phyloP scores from a whole-genome alignment of 2,329 filamentous ascomycete species.

The Pezicula rhizophila region DNA sequence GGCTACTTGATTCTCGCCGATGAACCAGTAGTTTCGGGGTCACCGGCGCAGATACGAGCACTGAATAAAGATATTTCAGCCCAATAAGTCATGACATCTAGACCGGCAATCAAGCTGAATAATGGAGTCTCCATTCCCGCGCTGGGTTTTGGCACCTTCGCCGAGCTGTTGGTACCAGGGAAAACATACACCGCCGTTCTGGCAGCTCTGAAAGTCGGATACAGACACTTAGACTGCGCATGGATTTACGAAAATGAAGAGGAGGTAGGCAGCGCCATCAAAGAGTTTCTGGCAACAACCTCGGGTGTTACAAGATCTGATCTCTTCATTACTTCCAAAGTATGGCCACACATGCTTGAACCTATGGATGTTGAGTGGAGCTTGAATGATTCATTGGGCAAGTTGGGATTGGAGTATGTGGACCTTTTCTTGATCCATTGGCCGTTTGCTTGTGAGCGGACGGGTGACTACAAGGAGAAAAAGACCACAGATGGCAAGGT shows the following conservation, averaged over 20 bases:
- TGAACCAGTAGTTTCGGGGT: background rate
- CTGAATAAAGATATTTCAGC: background rate
- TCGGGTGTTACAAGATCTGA: slow-evolving; percentile 67
- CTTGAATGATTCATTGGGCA: slow-evolving; percentile 65
- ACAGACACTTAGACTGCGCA: slow-evolving; percentile 62
- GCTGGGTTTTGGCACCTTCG: slow-evolving; percentile 36
- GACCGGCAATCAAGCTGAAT: slow-evolving; percentile 25
- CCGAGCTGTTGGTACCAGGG: slow-evolving; percentile 24
- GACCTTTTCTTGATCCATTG: slow-evolving; percentile 81
- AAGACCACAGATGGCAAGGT: slow-evolving; percentile 46
- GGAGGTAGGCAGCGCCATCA: slow-evolving; percentile 72
- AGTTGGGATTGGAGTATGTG: slow-evolving; percentile 71
- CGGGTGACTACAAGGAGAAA: slow-evolving; percentile 55
- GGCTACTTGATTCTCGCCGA: background rate
- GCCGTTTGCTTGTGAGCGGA: slow-evolving; percentile 73
- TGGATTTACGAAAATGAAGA: slow-evolving; percentile 73
- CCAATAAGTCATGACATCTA: slow-evolving; percentile 2
- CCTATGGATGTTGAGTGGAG: slow-evolving; percentile 57
- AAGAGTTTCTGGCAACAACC: slow-evolving; percentile 55
- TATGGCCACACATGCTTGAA: slow-evolving; percentile 71
- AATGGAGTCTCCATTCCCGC: slow-evolving; percentile 31
- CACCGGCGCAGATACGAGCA: too few relatives aligned
- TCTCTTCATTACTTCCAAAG: slow-evolving; percentile 75
- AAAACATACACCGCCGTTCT: slow-evolving; percentile 43
- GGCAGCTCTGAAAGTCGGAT: slow-evolving; percentile 60